Base-by-base conservation (phyloP, 2,329 filamentous ascomycete genomes). In the Epichloe scottii region DNA sequence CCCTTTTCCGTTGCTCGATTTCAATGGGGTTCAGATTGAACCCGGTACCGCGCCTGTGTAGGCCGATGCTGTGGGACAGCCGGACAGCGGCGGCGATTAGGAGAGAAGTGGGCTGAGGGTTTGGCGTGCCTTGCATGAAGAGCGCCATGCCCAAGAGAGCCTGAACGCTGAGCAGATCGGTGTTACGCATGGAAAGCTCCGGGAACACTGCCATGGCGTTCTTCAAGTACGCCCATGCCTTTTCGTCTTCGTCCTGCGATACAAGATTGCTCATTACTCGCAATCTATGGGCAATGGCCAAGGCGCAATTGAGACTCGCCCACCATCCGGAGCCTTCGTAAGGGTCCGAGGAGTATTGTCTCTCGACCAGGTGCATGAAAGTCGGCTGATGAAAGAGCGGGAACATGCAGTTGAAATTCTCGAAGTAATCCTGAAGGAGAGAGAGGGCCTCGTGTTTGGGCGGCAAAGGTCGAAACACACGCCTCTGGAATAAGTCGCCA, bases 371-470 rank as follows among this genome's bases (percentile, higher is more conserved):
- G 63, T 96, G 90, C 89, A 97, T 97, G 63, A 98, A 98, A 0
- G 93, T 97, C 1, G 91, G 90, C 66, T 96, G 90, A 66, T 98
- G 93, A 62, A 95, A 98, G 4, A 98, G 75, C 5, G 93, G 93
- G 63, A 97, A 95, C 79, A 97, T 91, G 79, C 89, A 93, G 72
- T 98, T 98, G 76, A 98, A 97, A 69, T 96, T 96, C 62, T 95
- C 88, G 58, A 98, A 98, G 63, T 85, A 98, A 66, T 98, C 93
- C 66, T 86, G 89, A 54, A 96, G 79, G 38, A 97, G 72, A 1
- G 89, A 94, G 54, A 94, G 67, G 0, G 89, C 88, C 68, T 96
- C 90, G n/a, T 82, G 76, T 66, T 94, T 94, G 0, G 87, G 75
- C 3, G 93, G 93, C 34, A 97, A 68, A 15, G 82, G 84, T 54